phyloP scores from a whole-genome alignment of 1,284 basidiomycete genomes.

The Rhodotorula sp. region DNA sequence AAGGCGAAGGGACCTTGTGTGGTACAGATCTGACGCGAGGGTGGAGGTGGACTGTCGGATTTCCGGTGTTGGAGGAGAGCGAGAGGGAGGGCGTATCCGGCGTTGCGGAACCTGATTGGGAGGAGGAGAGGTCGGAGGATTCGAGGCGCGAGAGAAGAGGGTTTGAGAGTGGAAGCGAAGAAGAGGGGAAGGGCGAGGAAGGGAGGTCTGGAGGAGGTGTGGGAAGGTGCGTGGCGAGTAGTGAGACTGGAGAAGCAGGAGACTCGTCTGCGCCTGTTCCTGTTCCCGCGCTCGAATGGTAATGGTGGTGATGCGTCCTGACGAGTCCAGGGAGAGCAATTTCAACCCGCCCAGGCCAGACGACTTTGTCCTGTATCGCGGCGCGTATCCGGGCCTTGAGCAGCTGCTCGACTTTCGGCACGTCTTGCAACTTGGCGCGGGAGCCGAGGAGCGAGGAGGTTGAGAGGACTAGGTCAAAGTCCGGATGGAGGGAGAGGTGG shows the following conservation, averaged over 20 bases:
- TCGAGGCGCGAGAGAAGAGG: background rate
- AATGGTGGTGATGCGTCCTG: conserved; percentile 4
- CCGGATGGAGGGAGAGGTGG: conserved; percentile 57
- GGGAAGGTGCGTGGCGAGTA: background rate
- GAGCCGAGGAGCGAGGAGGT: conserved; percentile 57
- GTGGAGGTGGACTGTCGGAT: conserved; percentile 27
- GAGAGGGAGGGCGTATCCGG: conserved; percentile 28
- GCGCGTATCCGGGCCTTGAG: conserved; percentile 54
- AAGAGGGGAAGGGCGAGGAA: background rate
- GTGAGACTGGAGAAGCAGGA: background rate
- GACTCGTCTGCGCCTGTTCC: background rate
- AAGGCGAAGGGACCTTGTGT: background rate
- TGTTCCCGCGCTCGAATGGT: background rate
- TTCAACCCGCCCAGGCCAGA: conserved; percentile 39
- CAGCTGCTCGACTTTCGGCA: conserved; percentile 61
- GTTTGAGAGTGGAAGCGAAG: background rate
- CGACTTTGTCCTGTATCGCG: conserved; percentile 48
- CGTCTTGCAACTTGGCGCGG: conserved; percentile 59
- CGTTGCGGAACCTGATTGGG: background rate
- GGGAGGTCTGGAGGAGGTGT: background rate
- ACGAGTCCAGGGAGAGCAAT: conserved; percentile 26
- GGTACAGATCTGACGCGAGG: conserved; percentile 15
- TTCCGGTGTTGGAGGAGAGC: conserved; percentile 18
- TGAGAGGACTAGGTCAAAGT: conserved; percentile 57
- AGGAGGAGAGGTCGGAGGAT: background rate